A percentile compares a stretch with the other conserved stretches of the same genome.
phyloP scores from a whole-genome alignment of 148 eudicot species.

The Limonium bicolor region DNA sequence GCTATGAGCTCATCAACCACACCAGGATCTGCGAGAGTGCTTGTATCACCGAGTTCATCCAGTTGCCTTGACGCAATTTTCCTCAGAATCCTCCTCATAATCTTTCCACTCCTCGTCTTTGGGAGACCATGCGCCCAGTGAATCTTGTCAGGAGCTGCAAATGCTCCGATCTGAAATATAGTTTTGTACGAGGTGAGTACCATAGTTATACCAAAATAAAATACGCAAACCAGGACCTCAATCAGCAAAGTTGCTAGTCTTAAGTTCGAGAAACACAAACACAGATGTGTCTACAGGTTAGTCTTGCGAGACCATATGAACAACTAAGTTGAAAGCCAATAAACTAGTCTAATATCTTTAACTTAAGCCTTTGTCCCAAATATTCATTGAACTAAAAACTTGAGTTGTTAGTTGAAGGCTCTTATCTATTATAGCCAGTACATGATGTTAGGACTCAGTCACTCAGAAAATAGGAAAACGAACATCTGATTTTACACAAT shows the following conservation, averaged over 20 bases:
- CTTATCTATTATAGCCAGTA: too few relatives aligned
- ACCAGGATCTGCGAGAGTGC: constrained; percentile 84
- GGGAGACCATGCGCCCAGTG: constrained; percentile 99
- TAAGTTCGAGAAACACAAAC: too few relatives aligned
- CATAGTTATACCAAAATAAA: neutral
- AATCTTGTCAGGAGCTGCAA: constrained; percentile 88
- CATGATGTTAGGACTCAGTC: too few relatives aligned
- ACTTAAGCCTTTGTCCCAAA: too few relatives aligned
- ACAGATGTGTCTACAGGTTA: too few relatives aligned
- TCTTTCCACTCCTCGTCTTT: constrained; percentile 97
- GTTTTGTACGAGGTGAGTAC: neutral
- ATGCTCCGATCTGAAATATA: constrained; percentile 77
- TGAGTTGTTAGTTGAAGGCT: too few relatives aligned
- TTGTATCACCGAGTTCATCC: constrained; percentile 91
- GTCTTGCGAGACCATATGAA: too few relatives aligned
- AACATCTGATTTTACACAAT: too few relatives aligned
- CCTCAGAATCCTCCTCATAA: constrained; percentile 92
- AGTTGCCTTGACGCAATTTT: constrained; percentile 87
- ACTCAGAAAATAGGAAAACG: too few relatives aligned
- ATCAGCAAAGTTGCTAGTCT: neutral
- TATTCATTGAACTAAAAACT: too few relatives aligned
- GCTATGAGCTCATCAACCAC: constrained; percentile 87
- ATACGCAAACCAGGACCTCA: neutral
- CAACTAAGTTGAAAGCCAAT: too few relatives aligned
- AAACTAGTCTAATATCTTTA: too few relatives aligned